Evolutionary conservation across 495 filamentous ascomycete genomes (phyloP), one percentile per base, ranked within the genome.

Genomic region (Glarea lozoyensis): DNA sequence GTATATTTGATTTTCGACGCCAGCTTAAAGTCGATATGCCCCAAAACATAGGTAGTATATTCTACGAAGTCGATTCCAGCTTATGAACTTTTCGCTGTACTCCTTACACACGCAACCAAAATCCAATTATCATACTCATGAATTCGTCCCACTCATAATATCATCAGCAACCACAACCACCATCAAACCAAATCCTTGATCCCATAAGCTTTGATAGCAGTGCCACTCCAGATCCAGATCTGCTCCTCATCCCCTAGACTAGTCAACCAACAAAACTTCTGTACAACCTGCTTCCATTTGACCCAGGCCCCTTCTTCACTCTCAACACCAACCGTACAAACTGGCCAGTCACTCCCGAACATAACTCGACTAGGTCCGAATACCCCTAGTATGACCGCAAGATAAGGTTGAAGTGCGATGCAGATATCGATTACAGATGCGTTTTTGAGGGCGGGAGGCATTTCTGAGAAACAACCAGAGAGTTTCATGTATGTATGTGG

Each of bases 291-390:
- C 55, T 63, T 72, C 80, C 73, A 76, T 56, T 72, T 74, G 39
- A 55, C 55, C 75, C 74, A 78, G 17, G 53, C 56, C 37, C 60
- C 55, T 20, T 56, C 53, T n/a, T n/a, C n/a, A n/a, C n/a, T n/a
- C n/a, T n/a, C n/a, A 30, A 59, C 51, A 13, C 62, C 55, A 45
- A 59, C 37, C 11, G 50, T 57, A 25, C 87, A 90, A 3, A 94
- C 82, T 2, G 86, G 88, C 88, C 88, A 95, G 57, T 94, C 86
- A 37, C 80, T 86, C 3, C 81, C 88, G 59, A 88, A 95, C 79
- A 95, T 88, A 42, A 88, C 70, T 36, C 85, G 65, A n/a, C 65
- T 57, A 1, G 81, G 60, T 5, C 79, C 76, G 58, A 94, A 94
- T 2, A 70, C 66, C 15, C 77, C 73, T 27, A 90, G 65, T 0